Base-by-base conservation (phyloP, 2,329 filamentous ascomycete species). In the Ophiocordyceps camponoti-leonardi region DNA sequence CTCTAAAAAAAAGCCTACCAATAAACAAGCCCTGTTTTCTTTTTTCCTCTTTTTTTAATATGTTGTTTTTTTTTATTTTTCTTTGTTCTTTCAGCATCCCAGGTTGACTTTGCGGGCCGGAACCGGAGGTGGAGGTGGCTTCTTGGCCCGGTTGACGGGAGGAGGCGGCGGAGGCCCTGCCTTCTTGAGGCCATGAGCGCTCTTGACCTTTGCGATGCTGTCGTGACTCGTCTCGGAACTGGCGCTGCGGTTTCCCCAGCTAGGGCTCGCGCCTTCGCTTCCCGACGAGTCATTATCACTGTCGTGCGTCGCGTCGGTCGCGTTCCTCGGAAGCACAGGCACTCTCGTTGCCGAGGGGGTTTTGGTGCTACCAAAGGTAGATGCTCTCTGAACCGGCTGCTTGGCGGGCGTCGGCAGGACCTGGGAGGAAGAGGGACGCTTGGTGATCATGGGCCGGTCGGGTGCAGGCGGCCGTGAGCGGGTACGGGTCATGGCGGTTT, bases 191-290 rank as follows among this genome's bases (percentile, higher is more conserved):
- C 26, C 23, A 18, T 42, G 23, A 18, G 47, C n/a, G 42, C 43
- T 44, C 33, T 42, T 41, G 8, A 47, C 40, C n/a, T 49, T 45
- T 12, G 47, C 48, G 42, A 74, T 54, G 55, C 72, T 75, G 48
- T 69, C 71, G 47, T 72, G 68, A 56, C 72, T 76, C 1, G 73
- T 76, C 2, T 72, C 69, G 0, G 73, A 73, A 51, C 72, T 77
- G 47, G 71, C 62, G 52, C 69, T 70, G 46, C 69, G 67, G 42
- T 72, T 67, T 19, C 61, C 64, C 59, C 67, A 71, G 45, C 72
- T 67, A 0, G 70, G 69, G 33, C 71, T 75, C 37, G 66, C 69
- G 49, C 69, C 69, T 49, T 67, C 68, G 50, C 69, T 72, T 8
- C 60, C 59, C 11, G 66, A 68, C 42, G 68, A 72, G 46, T 71